These are phyloP conservation scores for Vanrija sp. DNA, from an alignment of 1,284 basidiomycete genomes.

Conservation along the genomic window DNA sequence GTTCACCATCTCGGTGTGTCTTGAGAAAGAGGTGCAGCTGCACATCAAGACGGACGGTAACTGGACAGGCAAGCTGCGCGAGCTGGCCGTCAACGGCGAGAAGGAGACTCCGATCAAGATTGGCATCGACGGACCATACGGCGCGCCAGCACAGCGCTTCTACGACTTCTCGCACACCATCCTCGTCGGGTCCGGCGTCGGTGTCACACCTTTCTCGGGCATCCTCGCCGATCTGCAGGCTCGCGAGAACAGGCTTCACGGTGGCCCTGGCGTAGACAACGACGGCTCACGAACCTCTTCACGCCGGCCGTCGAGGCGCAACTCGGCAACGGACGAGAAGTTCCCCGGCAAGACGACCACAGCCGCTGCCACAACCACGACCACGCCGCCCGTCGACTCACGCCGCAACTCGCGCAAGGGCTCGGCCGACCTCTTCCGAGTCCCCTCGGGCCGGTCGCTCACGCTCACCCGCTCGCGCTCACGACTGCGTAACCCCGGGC, in stretches of 20 bases:
- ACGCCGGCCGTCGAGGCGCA: too few species aligned
- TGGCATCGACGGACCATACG: conserved; percentile 30
- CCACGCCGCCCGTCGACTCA: neutral
- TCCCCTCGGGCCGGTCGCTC: neutral
- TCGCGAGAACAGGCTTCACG: conserved; percentile 18
- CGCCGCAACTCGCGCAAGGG: neutral
- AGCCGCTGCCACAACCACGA: neutral
- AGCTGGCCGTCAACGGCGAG: conserved; percentile 10
- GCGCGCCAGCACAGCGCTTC: conserved; percentile 32
- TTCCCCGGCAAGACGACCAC: neutral
- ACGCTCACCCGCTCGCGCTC: conserved; percentile 3
- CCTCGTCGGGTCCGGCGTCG: conserved; percentile 29
- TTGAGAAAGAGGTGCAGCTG: conserved; percentile 18
- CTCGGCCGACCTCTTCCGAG: neutral
- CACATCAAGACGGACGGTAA: conserved; percentile 35
- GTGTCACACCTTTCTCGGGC: conserved; percentile 32
- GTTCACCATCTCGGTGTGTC: conserved; percentile 28
- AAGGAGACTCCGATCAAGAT: conserved; percentile 14
- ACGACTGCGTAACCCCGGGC: conserved; percentile 3
- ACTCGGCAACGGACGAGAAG: too few species aligned
- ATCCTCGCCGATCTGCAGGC: conserved; percentile 29
- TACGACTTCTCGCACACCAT: conserved; percentile 34
- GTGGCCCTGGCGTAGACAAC: conserved; percentile 21
- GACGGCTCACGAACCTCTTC: neutral
- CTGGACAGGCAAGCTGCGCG: conserved; percentile 24